Conservation (phyloP, 129 eudicot genomes). For the sunflower (Helianthus annuus) region DNA sequence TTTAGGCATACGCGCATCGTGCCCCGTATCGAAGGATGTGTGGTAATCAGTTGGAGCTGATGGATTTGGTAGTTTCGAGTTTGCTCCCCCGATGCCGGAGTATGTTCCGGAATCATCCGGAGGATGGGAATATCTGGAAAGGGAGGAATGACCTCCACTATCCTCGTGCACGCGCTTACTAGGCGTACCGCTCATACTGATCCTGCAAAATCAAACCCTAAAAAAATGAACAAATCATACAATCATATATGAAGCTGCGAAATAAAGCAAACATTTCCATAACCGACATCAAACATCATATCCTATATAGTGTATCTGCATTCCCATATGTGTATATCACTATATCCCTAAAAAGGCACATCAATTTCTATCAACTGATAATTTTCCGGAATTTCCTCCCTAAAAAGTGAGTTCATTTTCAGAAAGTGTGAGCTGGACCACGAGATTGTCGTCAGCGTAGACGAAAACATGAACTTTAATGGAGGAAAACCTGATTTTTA, state of each 20-base stretch:
- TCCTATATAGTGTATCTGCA: not conserved
- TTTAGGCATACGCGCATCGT: conserved; percentile 64
- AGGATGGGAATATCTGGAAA: conserved; percentile 50
- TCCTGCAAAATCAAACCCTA: conserved; percentile 28
- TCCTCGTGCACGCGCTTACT: conserved; percentile 74
- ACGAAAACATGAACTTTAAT: not conserved
- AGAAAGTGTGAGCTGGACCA: not conserved
- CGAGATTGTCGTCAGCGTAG: not conserved
- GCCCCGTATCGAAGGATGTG: conserved; percentile 50
- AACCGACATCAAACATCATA: not conserved
- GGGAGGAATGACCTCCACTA: conserved; percentile 69
- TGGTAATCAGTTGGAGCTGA: conserved; percentile 57
- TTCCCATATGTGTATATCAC: not conserved
- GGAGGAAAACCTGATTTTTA: not conserved
- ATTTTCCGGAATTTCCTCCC: not conserved
- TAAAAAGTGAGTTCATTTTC: not conserved
- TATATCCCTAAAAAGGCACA: not conserved
- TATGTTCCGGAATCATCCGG: conserved; percentile 63
- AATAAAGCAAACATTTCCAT: not conserved
- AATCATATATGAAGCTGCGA: too few species aligned
- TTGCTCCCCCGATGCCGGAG: conserved; percentile 29
- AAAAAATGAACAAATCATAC: not conserved
- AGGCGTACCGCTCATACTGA: conserved; percentile 73
- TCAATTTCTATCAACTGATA: not conserved
- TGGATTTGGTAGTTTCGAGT: conserved; percentile 43